These are phyloP conservation scores for Aspergillus egyptiacus DNA, from an alignment of 495 filamentous ascomycete genomes.

Conservation along the genomic window DNA sequence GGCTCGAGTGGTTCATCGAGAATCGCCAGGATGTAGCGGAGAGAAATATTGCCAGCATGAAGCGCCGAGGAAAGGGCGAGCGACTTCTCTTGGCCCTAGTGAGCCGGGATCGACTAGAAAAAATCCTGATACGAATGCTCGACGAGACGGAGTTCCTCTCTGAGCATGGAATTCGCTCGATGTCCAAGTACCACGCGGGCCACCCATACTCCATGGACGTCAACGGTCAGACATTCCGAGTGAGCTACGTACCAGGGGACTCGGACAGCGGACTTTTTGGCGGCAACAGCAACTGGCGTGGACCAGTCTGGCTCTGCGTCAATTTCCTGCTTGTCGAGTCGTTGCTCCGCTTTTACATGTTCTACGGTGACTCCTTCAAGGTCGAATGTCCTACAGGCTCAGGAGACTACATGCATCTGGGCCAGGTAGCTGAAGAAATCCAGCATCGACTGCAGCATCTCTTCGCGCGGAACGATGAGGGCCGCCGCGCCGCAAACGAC, in stretches of 20 bases:
- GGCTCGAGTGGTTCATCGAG: slow-evolving; percentile 87
- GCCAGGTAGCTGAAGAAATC: slow-evolving; percentile 92
- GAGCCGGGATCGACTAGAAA: slow-evolving; percentile 77
- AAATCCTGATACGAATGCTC: slow-evolving; percentile 85
- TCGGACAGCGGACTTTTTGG: slow-evolving; percentile 91
- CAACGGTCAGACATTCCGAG: slow-evolving; percentile 82
- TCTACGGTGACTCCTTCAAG: slow-evolving; percentile 81
- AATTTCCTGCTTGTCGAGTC: slow-evolving; percentile 94
- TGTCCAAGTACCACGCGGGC: slow-evolving; percentile 89
- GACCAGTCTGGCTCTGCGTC: slow-evolving; percentile 91
- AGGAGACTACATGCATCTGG: slow-evolving; percentile 91
- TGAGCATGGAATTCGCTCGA: slow-evolving; percentile 82
- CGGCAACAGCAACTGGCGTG: slow-evolving; percentile 95
- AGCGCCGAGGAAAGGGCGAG: slow-evolving; percentile 79
- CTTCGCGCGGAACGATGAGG: slow-evolving; percentile 75
- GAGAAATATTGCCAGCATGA: slow-evolving; percentile 88
- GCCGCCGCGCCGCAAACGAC: slow-evolving; percentile 77
- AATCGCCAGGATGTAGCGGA: slow-evolving; percentile 79
- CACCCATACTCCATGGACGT: slow-evolving; percentile 93
- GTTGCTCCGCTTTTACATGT: slow-evolving; percentile 86
- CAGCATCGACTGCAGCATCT: slow-evolving; percentile 93
- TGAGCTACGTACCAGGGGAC: slow-evolving; percentile 87
- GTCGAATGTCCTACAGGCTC: slow-evolving; percentile 93
- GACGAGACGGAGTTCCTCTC: slow-evolving; percentile 91
- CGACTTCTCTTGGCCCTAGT: slow-evolving; percentile 80